Base-by-base conservation (phyloP, 345 rosid species). In the Gossypioides kirkii region DNA sequence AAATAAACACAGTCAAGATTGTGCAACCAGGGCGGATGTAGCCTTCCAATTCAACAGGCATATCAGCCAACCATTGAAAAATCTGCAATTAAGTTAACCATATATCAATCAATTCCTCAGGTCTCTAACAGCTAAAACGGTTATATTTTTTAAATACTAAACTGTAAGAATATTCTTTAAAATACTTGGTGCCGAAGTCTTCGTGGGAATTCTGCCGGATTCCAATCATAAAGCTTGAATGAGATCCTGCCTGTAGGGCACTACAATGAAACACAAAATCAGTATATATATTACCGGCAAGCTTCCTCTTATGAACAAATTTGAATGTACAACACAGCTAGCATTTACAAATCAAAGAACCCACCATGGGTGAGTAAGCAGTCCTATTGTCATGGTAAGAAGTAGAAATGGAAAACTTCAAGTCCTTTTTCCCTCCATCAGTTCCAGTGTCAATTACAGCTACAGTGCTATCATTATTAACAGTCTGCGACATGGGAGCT, bases 151-250 rank as follows among this genome's bases (percentile, higher is more conserved):
- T 25, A 80, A 83, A 84, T 79, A 90, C 94, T 90, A 89, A 90
- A 90, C 91, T 86, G 85, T 72, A 83, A 84, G 38, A 80, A 64
- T 83, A 82, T 77, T 84, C 82, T 78, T 84, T 84, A 84, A 84
- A 77, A 80, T 95, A 95, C 99, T 91, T 95, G 99, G 80, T 87
- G 97, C 74, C 99, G 97, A 58, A 95, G 98, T 86, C 97, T 90
- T 86, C 99, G 86, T 2, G 99, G 98, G 78, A 95, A 95, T 80
- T 95, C 99, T 2, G 98, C 98, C 2, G 98, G 99, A 84, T 95
- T 95, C 99, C 99, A 95, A 70, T 95, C 99, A 81, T 92, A 92
- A 70, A 94, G 98, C 88, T 91, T 92, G 83, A 91, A 92, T 20
- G 98, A 95, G 78, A 95, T 91, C 76, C 97, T 89, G 73, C 97